Evolutionary conservation across 2,329 filamentous ascomycete species (phyloP).

Genomic region (Fusarium illudens): DNA sequence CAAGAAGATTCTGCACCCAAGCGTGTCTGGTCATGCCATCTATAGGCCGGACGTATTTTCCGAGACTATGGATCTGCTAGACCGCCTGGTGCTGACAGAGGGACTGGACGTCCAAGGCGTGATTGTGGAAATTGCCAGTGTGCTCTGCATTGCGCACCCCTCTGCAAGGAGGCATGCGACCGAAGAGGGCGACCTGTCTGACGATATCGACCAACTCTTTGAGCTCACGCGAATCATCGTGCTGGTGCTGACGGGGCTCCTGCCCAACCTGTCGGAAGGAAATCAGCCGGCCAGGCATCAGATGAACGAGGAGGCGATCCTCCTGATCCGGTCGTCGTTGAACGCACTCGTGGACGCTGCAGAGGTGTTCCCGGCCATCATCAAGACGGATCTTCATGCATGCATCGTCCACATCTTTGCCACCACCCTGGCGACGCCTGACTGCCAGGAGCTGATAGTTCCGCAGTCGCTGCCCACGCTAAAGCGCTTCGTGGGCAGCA

Average conservation of each 20-base stretch:
- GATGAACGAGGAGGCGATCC: conserved; percentile 86
- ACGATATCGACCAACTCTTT: conserved; percentile 98
- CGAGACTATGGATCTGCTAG: conserved; percentile 95
- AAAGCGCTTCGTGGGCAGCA: conserved; percentile 85
- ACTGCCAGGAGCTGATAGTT: conserved; percentile 86
- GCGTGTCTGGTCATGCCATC: conserved; percentile 94
- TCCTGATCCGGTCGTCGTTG: conserved; percentile 80
- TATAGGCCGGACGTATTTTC: conserved; percentile 96
- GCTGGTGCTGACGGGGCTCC: conserved; percentile 83
- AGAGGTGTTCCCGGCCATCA: conserved; percentile 94
- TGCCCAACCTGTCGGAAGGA: conserved; percentile 81
- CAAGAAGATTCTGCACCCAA: conserved; percentile 93
- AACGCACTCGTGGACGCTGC: conserved; percentile 93
- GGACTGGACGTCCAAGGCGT: conserved; percentile 87
- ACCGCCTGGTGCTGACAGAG: conserved; percentile 91
- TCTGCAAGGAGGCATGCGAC: conserved; percentile 70
- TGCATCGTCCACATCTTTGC: conserved; percentile 98
- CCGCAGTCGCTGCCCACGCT: conserved; percentile 91
- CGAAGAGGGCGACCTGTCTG: conserved; percentile 82
- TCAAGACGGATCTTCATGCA: conserved; percentile 94
- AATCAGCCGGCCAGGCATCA: conserved; percentile 74
- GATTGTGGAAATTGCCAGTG: conserved; percentile 92
- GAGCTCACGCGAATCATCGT: conserved; percentile 97
- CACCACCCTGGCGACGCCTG: conserved; percentile 85
- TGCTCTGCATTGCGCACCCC: conserved; percentile 89